Evolutionary conservation across 202 grass and related monocot species (phyloP), one percentile per base, ranked within the genome.

Genomic region (Carex sylvatica): DNA sequence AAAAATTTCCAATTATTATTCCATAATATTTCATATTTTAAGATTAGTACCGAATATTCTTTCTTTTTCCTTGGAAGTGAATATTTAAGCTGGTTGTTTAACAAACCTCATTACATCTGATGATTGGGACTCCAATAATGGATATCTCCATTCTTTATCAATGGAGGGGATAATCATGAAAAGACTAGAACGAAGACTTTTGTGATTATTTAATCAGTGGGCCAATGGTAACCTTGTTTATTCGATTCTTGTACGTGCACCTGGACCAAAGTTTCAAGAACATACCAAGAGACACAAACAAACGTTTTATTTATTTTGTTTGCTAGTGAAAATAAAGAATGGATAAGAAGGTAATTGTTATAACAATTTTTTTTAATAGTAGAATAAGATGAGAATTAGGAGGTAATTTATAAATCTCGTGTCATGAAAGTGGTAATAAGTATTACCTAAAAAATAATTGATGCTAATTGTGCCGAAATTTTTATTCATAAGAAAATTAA

Each of bases 151-250:
- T 26, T 59, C n/a, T 15, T 0, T 5, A 4, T 6, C 3, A 69
- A 10, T 70, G 62, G 62, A 82, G 63, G 28, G 26, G 12, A 56
- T 28, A 6, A 66, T 9, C 11, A n/a, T 9, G 33, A 78, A 77
- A 44, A 65, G 83, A 84, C 83, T 84, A 2, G 3, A 44, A 22
- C 56, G 38, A 84, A 78, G 83, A 84, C 83, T 84, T 78, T 66
- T 61, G 82, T 66, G 46, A 77, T 1, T 1, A 35, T 77, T 77
- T 33, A 77, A 77, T 58, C 0, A 53, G 20, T 80, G 24, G 82
- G 42, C 30, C 70, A 9, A 3, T 20, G 0, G 26, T 60, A 65
- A 22, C 16, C n/a, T 44, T 52, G 81, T 46, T 44, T 49, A 26
- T 61, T 61, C 24, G 62, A 55, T 67, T 67, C 12, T 51, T 53